Evolutionary conservation across 352 stramenopile species (phyloP), one percentile per base, ranked within the genome.

Genomic region (Globisporangium recalcitrans): DNA sequence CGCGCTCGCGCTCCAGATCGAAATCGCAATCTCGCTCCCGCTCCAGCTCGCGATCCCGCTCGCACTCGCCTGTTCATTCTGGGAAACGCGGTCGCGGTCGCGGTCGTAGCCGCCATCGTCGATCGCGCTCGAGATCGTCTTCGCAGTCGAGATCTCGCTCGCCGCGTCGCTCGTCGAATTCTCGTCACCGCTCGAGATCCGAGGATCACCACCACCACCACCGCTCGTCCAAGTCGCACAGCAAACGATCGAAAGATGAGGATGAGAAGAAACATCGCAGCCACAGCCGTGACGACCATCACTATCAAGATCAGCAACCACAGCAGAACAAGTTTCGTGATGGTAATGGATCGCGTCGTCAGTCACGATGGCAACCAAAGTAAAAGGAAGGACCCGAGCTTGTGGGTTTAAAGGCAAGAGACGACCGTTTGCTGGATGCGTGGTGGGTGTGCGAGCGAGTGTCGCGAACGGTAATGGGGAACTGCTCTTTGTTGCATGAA

Each of bases 71-170:
- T 9, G 31, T 48, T 16, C 38, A 56, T 27, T 36, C 32, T 16
- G 19, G 31, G 3, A 64, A 36, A 65, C 66, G 31, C 52, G 63
- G 44, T 69, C 48, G 7, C 13, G 34, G 49, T 66, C 66, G 42
- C 36, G 66, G 58, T 22, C 64, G 62, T 24, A 65, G 57, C 60
- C 71, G 62, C 29, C 73, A 52, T 46, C 77, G 65, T 16, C 65
- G 68, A 26, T 75, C 72, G 22, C 58, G 69, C 40, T 77, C 62
- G 21, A 72, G 68, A 24, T 84, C 75, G 31, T 74, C 71, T 48
- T 79, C 72, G 16, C 52, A 42, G 44, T 78, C 70, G 22, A 77
- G 68, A 60, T 77, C 74, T 10, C 71, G 70, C 11, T 82, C 75
- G 9, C 49, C 42, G 21, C 62, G 55, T 0, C 62, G 62, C 13